Evolutionary conservation across 177 flowering plant species (phyloP).

Genomic region (Vitis hybrid): DNA sequence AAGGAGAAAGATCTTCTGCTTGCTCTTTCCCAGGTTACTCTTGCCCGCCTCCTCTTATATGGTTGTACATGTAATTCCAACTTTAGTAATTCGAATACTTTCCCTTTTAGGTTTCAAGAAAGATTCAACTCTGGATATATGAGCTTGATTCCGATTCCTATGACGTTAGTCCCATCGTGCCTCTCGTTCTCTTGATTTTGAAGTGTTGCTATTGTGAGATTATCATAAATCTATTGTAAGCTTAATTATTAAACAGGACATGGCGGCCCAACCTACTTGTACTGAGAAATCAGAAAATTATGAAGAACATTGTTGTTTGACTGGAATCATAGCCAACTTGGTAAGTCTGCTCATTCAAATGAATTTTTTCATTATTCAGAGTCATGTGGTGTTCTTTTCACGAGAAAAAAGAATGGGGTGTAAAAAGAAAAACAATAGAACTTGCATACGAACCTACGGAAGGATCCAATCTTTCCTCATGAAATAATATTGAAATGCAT

Average conservation of each 20-base stretch:
- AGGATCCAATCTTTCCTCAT: too few species aligned
- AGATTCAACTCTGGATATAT: constrained; percentile 43
- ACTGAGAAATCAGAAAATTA: not conserved
- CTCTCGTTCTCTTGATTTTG: not conserved
- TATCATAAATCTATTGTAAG: not conserved
- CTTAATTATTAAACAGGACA: constrained; percentile 17
- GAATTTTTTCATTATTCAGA: too few species aligned
- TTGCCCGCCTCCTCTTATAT: not conserved
- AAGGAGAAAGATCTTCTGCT: constrained; percentile 54
- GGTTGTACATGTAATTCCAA: not conserved
- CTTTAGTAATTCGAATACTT: not conserved
- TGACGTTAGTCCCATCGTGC: constrained; percentile 21
- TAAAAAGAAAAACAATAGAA: too few species aligned
- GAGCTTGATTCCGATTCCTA: constrained; percentile 23
- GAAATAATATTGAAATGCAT: too few species aligned
- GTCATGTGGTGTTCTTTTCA: too few species aligned
- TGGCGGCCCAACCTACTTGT: constrained; percentile 2
- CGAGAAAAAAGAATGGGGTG: too few species aligned
- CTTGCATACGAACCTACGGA: too few species aligned
- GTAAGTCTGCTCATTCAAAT: constrained; percentile 21
- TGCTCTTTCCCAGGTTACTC: constrained; percentile 53
- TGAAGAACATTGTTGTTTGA: constrained; percentile 30
- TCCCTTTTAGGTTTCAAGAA: constrained; percentile 41
- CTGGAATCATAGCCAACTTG: constrained; percentile 35
- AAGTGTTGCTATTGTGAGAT: not conserved